Percentiles rank a stretch among this genome's conserved stretches.
Conservation (phyloP, 1,284 basidiomycete genomes). For the Chondrostereum purpureum region DNA sequence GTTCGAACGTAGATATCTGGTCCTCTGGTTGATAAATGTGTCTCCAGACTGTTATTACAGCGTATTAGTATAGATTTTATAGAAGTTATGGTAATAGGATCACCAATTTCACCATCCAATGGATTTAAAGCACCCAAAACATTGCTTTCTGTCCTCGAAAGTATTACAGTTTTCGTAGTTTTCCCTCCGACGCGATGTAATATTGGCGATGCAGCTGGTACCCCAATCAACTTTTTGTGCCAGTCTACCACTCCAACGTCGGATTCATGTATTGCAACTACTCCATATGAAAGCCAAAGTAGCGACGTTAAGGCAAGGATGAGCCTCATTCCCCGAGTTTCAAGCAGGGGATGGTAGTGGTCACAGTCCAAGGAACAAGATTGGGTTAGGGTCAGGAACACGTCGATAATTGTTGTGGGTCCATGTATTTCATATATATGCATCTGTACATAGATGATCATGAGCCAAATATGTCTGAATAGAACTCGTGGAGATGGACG, state of each 20-base stretch:
- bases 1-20: constrained; percentile 63
- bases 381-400: no score
- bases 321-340: not conserved
- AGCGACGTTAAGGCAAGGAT: not conserved
- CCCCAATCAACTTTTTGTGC: constrained; percentile 72
- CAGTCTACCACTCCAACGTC: constrained; percentile 84
- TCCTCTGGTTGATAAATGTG: constrained; percentile 66
- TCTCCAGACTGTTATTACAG: constrained; percentile 89
- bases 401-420: no score
- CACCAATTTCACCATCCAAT: constrained; percentile 69
- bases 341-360: no score
- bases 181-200: constrained; percentile 38
- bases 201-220: constrained; percentile 46
- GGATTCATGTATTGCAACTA: constrained; percentile 53
- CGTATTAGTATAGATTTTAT: no score
- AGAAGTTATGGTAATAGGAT: no score
- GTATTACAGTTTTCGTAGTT: constrained; percentile 43
- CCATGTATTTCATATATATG: no score
- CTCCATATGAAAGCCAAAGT: not conserved
- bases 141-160: constrained; percentile 73
- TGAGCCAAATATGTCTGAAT: no score
- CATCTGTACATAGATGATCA: no score
- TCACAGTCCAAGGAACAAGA: no score
- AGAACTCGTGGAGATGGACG: no score
- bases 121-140: constrained; percentile 74